Evolutionary conservation across 306 rosid species (phyloP), one percentile per base, ranked within the genome.

Genomic region (Hippophae rhamnoides): DNA sequence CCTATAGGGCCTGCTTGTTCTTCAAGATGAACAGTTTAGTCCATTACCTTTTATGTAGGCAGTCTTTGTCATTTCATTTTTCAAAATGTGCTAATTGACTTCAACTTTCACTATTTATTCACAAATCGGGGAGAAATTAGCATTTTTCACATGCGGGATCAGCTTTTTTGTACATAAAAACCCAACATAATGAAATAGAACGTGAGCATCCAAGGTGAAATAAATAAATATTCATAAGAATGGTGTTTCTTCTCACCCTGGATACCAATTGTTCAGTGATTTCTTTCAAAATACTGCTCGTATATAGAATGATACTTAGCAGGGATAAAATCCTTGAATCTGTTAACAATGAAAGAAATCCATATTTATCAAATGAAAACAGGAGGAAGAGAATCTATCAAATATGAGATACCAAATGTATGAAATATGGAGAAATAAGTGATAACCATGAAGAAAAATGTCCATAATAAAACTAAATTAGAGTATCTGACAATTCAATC

Each of bases 271-370:
- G 43, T 31, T 11, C 13, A 10, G 14, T 55, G 49, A 60, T 70
- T 79, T 58, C 61, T 72, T 66, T 57, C 82, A 70, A 81, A 71
- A 67, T 77, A 69, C 60, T 76, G 79, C 68, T 85, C 96, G 63
- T 90, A 87, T 66, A 83, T 63, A 57, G 92, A 74, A 75, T 90
- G 95, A 71, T 83, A 79, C 72, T 87, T 87, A 62, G 81, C 80
- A 44, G 96, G 95, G 68, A 90, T 70, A 74, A 81, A 85, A 71
- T 83, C 85, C 82, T 87, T 90, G 77, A 90, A 90, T 83, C 96
- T 90, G 89, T 70, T 56, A 64, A 71, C 58, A 65, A 74, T 40
- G 57, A 54, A 51, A 27, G 60, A 44, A 64, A 31, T 2, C 38
- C 3, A 2, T 31, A 31, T 31, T 31, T 31, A 31, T 4, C 38